Percentiles rank a stretch among this genome's conserved stretches.
Evolutionary conservation across 1,284 basidiomycete genomes (phyloP).

Genomic region (Ustilago loliicola): DNA sequence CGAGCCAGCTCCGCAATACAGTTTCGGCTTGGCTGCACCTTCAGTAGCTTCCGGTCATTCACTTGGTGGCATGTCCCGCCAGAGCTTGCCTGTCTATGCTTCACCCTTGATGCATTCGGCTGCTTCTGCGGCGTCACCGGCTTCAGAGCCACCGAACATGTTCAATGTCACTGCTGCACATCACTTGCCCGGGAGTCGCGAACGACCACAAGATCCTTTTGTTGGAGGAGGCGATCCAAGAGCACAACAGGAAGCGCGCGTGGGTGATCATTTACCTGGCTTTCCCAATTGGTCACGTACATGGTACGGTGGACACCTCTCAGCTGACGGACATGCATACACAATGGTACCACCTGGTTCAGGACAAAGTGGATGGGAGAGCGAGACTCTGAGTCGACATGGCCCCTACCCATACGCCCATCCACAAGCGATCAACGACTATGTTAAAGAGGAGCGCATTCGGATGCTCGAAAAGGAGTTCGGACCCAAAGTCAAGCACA

Average conservation of each 20-base stretch:
- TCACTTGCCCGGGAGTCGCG: slow-evolving; percentile 37
- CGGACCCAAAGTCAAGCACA: slow-evolving; percentile 51
- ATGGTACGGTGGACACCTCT: slow-evolving; percentile 64
- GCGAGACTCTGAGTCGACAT: slow-evolving; percentile 50
- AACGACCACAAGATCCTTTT: slow-evolving; percentile 20
- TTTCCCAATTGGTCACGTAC: slow-evolving; percentile 57
- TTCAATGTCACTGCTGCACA: slow-evolving; percentile 55
- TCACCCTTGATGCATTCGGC: slow-evolving; percentile 28
- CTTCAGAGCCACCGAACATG: slow-evolving; percentile 47
- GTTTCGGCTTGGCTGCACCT: slow-evolving; percentile 12
- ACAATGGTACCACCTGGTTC: slow-evolving; percentile 54
- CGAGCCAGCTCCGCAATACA: slow-evolving; percentile 22
- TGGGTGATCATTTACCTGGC: slow-evolving; percentile 51
- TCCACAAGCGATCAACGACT: slow-evolving; percentile 24
- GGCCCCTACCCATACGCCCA: slow-evolving; percentile 28
- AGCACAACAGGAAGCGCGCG: slow-evolving; percentile 6
- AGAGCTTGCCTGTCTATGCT: slow-evolving; percentile 38
- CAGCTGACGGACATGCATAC: slow-evolving; percentile 64
- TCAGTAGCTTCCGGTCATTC: slow-evolving; percentile 41
- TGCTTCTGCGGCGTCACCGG: slow-evolving; percentile 23
- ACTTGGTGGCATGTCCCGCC: slow-evolving; percentile 25
- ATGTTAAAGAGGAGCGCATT: slow-evolving; percentile 61
- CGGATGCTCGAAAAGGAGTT: slow-evolving; percentile 64
- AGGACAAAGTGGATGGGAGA: slow-evolving; percentile 62
- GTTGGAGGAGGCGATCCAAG: not conserved